These are phyloP conservation scores for Davidsoniella australis DNA, from an alignment of 2,329 filamentous ascomycete genomes.

Conservation along the genomic window DNA sequence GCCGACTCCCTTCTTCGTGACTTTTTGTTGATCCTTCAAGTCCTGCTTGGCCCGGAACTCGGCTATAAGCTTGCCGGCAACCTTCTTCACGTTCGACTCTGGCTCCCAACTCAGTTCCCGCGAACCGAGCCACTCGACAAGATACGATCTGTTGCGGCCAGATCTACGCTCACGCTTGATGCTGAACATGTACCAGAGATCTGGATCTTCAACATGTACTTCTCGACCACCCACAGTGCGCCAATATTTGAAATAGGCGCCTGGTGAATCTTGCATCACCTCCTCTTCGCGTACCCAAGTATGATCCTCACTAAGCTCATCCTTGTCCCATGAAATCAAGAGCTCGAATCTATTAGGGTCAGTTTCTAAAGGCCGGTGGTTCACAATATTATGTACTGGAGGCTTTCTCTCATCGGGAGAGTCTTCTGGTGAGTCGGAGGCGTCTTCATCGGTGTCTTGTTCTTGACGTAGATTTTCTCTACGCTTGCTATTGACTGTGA, in stretches of 20 bases:
- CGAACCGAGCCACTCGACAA: slow-evolving; percentile 11
- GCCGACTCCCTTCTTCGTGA: background rate
- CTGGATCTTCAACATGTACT: slow-evolving; percentile 8
- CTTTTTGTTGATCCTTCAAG: background rate
- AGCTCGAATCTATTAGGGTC: slow-evolving; percentile 11
- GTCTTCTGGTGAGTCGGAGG: background rate
- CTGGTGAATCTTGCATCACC: slow-evolving; percentile 7
- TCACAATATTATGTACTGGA: background rate
- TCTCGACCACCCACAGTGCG: slow-evolving; percentile 7
- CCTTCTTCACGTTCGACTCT: background rate
- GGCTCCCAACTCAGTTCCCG: slow-evolving; percentile 10
- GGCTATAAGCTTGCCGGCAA: slow-evolving; percentile 2
- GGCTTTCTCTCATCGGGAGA: background rate
- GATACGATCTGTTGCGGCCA: slow-evolving; percentile 1
- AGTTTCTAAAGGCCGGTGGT: background rate
- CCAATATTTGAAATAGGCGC: slow-evolving; percentile 10
- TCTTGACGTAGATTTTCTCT: background rate
- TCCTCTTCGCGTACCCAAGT: slow-evolving; percentile 9
- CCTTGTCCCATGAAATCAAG: slow-evolving; percentile 2
- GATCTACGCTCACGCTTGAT: slow-evolving; percentile 5
- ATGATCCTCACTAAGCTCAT: background rate
- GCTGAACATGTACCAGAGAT: slow-evolving; percentile 12
- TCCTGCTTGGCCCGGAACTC: slow-evolving; percentile 3
- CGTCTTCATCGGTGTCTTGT: background rate
- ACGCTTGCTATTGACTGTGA: no score